Conservation (phyloP, 176 grass and related monocot genomes). For the Ensete glaucum region DNA sequence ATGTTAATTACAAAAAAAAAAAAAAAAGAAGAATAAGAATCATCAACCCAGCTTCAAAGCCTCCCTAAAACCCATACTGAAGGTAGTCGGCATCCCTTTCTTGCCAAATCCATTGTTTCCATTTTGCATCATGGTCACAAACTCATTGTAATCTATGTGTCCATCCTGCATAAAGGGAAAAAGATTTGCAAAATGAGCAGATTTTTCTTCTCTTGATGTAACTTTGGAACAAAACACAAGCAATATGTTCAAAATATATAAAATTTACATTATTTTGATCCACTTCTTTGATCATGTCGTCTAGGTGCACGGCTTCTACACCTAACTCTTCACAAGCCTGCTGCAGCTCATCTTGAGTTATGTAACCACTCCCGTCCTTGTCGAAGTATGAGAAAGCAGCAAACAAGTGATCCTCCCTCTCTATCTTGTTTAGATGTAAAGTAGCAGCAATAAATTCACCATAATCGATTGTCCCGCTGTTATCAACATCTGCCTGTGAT, state of each 20-base stretch:
- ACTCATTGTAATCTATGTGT: conserved; percentile 89
- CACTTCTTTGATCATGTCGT: conserved; percentile 80
- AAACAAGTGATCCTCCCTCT: conserved; percentile 80
- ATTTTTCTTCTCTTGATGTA: neutral
- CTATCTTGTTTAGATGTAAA: conserved; percentile 88
- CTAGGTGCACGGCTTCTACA: conserved; percentile 48
- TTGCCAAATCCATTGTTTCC: conserved; percentile 43
- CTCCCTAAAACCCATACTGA: conserved; percentile 86
- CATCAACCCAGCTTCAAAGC: conserved; percentile 40
- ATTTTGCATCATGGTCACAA: conserved; percentile 96
- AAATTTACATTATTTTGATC: conserved; percentile 75
- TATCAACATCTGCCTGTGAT: conserved; percentile 76
- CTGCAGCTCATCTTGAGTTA: conserved; percentile 87
- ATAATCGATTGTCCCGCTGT: conserved; percentile 86
- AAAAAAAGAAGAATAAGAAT: neutral
- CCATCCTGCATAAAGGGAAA: conserved; percentile 48
- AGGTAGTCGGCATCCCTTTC: conserved; percentile 57
- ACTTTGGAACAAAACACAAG: neutral
- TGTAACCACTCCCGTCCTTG: conserved; percentile 93
- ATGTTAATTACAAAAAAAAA: neutral
- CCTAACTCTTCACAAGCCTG: conserved; percentile 84
- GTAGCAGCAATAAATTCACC: conserved; percentile 85
- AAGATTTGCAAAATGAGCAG: neutral
- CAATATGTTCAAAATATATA: neutral
- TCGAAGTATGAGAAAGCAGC: conserved; percentile 92